These are phyloP conservation scores for Monilinia vaccinii-corymbosi DNA, from an alignment of 2,329 filamentous ascomycete genomes.

Conservation along the genomic window DNA sequence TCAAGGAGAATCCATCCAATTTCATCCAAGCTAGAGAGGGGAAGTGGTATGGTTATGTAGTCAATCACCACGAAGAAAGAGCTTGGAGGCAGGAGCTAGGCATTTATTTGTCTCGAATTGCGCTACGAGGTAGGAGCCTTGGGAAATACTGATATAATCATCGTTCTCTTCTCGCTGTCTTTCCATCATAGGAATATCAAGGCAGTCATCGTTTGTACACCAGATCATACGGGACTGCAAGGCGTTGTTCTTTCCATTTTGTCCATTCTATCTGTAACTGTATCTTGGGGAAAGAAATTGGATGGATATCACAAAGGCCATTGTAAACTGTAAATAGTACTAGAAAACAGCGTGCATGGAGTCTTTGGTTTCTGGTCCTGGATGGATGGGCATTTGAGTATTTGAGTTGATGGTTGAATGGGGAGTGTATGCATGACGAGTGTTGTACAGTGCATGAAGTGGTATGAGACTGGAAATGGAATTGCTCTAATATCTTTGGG, in stretches of 20 bases:
- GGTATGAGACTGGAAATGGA: not conserved
- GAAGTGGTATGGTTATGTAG: not conserved
- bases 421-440: no score
- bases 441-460: not conserved
- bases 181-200: not conserved
- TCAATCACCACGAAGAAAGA: not conserved
- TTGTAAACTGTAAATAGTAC: not conserved
- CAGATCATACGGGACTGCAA: not conserved
- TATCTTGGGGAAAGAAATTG: not conserved
- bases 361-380: no score
- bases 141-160: not conserved
- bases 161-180: not conserved
- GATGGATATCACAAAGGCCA: not conserved
- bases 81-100: not conserved
- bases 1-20: not conserved
- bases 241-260: not conserved
- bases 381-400: no score
- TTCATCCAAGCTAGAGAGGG: not conserved
- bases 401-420: not conserved
- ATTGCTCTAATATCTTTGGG: not conserved
- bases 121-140: not conserved
- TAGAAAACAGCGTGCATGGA: no score
- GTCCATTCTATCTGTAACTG: no score
- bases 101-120: no score
- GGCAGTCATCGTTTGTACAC: not conserved